phyloP scores from a whole-genome alignment of 495 filamentous ascomycete genomes.

The Staphylotrichum tortipilum region DNA sequence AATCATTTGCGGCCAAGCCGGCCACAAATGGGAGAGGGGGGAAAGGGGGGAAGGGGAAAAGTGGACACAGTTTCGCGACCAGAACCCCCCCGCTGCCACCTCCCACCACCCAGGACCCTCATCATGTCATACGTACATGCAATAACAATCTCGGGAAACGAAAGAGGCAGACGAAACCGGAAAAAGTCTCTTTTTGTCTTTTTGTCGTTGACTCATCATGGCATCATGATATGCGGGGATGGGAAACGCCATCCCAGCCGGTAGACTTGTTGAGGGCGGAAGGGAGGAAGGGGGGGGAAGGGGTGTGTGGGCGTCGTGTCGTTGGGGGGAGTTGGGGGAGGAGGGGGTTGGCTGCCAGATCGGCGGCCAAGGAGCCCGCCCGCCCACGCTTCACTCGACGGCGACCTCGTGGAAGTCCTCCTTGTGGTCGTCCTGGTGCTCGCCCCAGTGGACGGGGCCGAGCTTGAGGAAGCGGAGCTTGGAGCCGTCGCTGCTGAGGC shows the following conservation, averaged over 20 bases:
- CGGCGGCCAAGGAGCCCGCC: too few species aligned
- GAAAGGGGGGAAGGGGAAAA: neutral
- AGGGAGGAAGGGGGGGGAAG: too few species aligned
- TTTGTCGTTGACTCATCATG: too few species aligned
- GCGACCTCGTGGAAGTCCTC: conserved; percentile 38
- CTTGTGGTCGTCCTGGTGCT: conserved; percentile 37
- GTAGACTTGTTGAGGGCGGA: too few species aligned
- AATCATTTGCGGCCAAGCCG: neutral
- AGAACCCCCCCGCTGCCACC: neutral
- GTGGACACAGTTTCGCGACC: neutral
- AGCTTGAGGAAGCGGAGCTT: conserved; percentile 41
- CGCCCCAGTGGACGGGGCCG: conserved; percentile 42
- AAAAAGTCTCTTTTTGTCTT: too few species aligned
- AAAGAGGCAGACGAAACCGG: neutral
- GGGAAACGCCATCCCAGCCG: too few species aligned
- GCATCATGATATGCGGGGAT: too few species aligned
- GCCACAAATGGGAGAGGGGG: neutral
- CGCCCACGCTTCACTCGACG: conserved; percentile 34
- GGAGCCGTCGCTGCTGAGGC: conserved; percentile 27
- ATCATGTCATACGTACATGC: too few species aligned
- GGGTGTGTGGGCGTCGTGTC: neutral
- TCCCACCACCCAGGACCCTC: neutral
- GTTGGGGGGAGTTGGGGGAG: too few species aligned
- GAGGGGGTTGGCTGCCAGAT: too few species aligned
- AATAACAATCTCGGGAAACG: too few species aligned